A percentile compares a stretch with the other conserved stretches of the same genome.
Conservation (phyloP, 1,284 basidiomycete genomes). For the Albatrellus sp. region DNA sequence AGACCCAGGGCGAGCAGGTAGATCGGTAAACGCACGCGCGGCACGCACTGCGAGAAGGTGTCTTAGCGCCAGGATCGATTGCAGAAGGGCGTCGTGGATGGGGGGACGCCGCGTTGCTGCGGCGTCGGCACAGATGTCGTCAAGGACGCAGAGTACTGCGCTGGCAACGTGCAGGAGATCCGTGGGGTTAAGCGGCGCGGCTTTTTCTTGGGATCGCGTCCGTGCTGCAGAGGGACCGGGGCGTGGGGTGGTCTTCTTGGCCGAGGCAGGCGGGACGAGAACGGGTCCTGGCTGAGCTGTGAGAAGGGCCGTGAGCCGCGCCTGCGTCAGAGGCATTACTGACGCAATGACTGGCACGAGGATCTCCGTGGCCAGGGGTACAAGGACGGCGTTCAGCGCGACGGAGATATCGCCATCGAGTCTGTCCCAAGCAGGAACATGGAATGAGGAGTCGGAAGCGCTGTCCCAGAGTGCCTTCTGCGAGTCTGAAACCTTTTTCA, state of each 20-base stretch:
- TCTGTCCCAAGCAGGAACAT: too few relatives aligned
- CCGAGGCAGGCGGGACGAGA: too few relatives aligned
- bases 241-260: too few relatives aligned
- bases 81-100: too few relatives aligned
- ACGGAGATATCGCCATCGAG: not conserved
- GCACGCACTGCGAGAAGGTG: too few relatives aligned
- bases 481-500: not conserved
- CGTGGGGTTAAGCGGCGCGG: not conserved
- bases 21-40: too few relatives aligned
- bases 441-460: not conserved
- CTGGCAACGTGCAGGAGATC: slow-evolving; percentile 2
- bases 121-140: too few relatives aligned
- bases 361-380: slow-evolving; percentile 11
- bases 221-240: too few relatives aligned
- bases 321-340: slow-evolving; percentile 10
- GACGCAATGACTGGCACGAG: slow-evolving; percentile 16
- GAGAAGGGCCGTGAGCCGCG: slow-evolving; percentile 5
- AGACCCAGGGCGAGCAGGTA: too few relatives aligned
- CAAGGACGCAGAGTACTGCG: not conserved
- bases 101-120: too few relatives aligned
- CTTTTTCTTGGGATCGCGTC: not conserved
- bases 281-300: too few relatives aligned
- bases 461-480: not conserved
- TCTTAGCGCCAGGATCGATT: too few relatives aligned
- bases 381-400: slow-evolving; percentile 11